Evolutionary conservation across 2,329 filamentous ascomycete genomes (phyloP), one percentile per base, ranked within the genome.

Genomic region (Malbranchea cinnamomea): DNA sequence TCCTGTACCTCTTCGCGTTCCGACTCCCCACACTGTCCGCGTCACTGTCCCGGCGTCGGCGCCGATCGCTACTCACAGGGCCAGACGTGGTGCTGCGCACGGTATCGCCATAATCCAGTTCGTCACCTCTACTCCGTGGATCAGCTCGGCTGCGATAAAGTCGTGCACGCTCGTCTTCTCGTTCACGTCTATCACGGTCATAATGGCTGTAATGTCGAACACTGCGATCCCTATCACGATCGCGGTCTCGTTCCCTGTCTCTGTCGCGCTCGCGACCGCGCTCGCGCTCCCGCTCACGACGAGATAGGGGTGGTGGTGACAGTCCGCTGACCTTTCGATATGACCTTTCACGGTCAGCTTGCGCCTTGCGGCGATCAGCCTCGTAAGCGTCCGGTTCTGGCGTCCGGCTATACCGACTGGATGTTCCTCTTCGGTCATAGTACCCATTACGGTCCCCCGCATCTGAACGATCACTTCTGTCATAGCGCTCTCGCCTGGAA

Each of bases 341-440:
- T 45, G 91, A 85, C 41, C 85, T 78, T 59, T 95, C 91, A 27
- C 91, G 78, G 50, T 93, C 85, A 34, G 85, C 84, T 49, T 89
- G 85, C 24, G 87, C 87, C 54, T 87, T 89, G 46, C 84, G 78
- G 41, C 89, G 75, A 51, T 98, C 89, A 36, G 85, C 89, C 56
- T 95, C 89, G 54, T 98, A 98, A 12, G 82, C 73, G 58, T 98
- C 85, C 35, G 73, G 71, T 54, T 95, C 89, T n/a, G 84, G 85
- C 44, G 78, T 85, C 45, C 84, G 82, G 49, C 81, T 91, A 44
- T 72, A 71, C 44, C 81, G 67, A 41, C 61, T 61, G 23, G 54
- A 49, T 15, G 48, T 48, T 30, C 54, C 52, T 26, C 51, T 46
- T 34, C 54, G 46, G 24, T 57, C 54, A 30, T 60, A 41, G 27